Base-by-base conservation (phyloP, 225 moss, liverwort and hornwort genomes). In the Pseudoscleropodium purum region DNA sequence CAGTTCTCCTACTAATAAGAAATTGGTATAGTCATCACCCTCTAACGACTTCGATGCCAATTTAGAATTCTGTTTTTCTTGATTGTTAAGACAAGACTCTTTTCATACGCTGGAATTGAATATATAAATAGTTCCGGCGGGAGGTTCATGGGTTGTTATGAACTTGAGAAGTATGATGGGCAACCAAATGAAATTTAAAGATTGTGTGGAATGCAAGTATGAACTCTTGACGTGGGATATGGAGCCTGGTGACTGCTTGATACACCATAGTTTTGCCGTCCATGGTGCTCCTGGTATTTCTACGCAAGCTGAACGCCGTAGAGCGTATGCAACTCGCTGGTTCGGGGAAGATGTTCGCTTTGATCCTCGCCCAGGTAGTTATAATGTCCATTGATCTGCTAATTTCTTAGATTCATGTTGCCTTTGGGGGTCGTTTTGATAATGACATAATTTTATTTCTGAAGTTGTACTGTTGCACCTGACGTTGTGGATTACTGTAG, bases 251-350 rank as follows among this genome's bases (percentile, higher is more conserved):
- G 97, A 99, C 90, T 96, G 96, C 87, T 85, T 99, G 86, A 93
- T 99, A 75, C 97, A 97, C 92, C 99, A 99, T 76, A 97, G 99
- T 91, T 99, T 96, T 89, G 89, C 97, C 33, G 96, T 99, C 84
- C 99, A 99, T 92, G 99, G 99, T 80, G 96, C 99, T 83, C 97
- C 99, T 62, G 99, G 99, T 82, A 94, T 99, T 90, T 95, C 96
- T 81, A 83, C 95, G 29, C 92, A 90, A 85, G 95, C 93, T 91
- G 91, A 88, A 81, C 96, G 99, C 41, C 97, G 99, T 52, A 94
- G 99, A 82, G 99, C 95, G 16, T 99, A 99, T 91, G 97, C 95
- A 91, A 97, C 99, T 75, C 99, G 99, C 69, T 99, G 97, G 97
- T 96, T 97, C 75, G 99, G 99, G 80, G 97, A 99, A 85, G 88